Evolutionary conservation across 768 basidiomycete genomes (phyloP).

Genomic region (Cubamyces lactineus): DNA sequence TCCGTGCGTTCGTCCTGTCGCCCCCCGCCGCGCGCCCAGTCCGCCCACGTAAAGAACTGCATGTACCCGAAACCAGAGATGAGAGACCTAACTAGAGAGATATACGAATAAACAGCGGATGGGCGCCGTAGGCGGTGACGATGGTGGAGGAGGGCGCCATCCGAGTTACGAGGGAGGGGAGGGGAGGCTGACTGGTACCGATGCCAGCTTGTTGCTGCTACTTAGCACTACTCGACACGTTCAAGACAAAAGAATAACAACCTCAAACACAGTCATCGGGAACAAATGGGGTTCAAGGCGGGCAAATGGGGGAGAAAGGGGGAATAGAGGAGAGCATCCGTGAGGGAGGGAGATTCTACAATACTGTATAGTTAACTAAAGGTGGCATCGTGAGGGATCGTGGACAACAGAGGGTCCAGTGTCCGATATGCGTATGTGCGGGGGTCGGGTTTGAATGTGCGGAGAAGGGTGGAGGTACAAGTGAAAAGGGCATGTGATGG

Average conservation of each 20-base stretch:
- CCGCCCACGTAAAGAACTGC: neutral
- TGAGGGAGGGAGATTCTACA: slow-evolving; percentile 13
- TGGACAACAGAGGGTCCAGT: slow-evolving; percentile 7
- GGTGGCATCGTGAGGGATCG: slow-evolving; percentile 14
- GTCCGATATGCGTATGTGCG: slow-evolving; percentile 2
- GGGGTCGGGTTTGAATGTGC: neutral
- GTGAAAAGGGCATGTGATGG: neutral
- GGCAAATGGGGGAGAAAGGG: neutral
- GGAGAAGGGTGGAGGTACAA: neutral
- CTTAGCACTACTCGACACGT: neutral
- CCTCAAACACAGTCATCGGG: neutral
- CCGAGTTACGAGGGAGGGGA: too few species aligned
- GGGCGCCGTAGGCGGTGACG: too few species aligned
- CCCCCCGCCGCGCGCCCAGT: neutral
- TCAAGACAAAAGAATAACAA: neutral
- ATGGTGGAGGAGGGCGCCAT: too few species aligned
- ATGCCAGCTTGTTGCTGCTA: neutral
- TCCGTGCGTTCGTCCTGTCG: neutral
- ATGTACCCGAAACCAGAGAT: neutral
- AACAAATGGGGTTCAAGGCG: too few species aligned
- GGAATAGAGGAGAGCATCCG: slow-evolving; percentile 11
- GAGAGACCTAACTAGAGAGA: too few species aligned
- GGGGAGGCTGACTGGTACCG: neutral
- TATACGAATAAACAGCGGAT: too few species aligned
- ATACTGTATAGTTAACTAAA: slow-evolving; percentile 10